Conservation (phyloP, 1,284 basidiomycete species). For the Macrocystidia cucumis region DNA sequence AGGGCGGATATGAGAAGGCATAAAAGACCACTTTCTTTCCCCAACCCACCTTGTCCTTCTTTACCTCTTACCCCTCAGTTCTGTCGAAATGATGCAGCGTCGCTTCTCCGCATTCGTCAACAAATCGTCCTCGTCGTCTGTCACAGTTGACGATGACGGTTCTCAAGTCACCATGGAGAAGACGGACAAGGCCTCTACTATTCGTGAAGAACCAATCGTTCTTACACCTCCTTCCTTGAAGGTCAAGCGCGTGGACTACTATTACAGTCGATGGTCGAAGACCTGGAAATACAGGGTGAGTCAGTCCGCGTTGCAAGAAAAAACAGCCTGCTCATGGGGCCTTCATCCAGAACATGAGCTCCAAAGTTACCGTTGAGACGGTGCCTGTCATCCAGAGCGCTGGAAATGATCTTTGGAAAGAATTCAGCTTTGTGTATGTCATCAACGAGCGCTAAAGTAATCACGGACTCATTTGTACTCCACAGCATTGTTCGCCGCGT, state of each 20-base stretch:
- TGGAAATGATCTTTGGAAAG: conserved; percentile 42
- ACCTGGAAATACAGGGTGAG: conserved; percentile 44
- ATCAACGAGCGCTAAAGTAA: background rate
- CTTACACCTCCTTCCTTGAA: conserved; percentile 34
- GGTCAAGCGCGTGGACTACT: conserved; percentile 49
- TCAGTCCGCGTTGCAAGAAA: background rate
- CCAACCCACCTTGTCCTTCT: too few species aligned
- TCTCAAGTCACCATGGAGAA: too few species aligned
- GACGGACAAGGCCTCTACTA: conserved; percentile 23
- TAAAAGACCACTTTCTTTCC: too few species aligned
- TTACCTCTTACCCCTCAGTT: too few species aligned
- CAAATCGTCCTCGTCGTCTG: too few species aligned
- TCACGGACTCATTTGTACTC: background rate
- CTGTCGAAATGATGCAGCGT: too few species aligned
- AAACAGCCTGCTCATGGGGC: background rate
- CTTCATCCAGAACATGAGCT: conserved; percentile 34
- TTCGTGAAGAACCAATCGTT: conserved; percentile 26
- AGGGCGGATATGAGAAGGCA: too few species aligned
- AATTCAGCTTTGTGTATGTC: conserved; percentile 43
- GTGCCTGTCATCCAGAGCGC: conserved; percentile 27
- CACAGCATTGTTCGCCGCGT: conserved; percentile 39
- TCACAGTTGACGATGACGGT: too few species aligned
- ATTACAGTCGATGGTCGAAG: conserved; percentile 46
- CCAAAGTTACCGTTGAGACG: conserved; percentile 38
- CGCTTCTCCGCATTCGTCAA: too few species aligned